Percentiles rank a stretch among this genome's conserved stretches.
These are phyloP conservation scores for Sesbania bispinosa DNA, from an alignment of 306 rosid species.

Conservation along the genomic window DNA sequence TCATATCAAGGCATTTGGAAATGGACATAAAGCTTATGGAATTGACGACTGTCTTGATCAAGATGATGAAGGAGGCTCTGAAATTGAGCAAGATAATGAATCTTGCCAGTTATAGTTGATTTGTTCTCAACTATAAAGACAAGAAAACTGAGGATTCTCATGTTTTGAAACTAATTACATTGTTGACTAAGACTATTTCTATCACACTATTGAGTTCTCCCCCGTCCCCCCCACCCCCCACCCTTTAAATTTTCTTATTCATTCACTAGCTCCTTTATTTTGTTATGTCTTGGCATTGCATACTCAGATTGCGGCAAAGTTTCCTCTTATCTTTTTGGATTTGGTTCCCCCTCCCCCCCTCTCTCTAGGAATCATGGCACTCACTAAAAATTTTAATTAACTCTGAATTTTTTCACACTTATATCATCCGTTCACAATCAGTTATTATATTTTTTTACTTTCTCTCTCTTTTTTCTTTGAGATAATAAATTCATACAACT, in stretches of 20 bases:
- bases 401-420: too few species aligned
- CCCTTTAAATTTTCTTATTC: not conserved
- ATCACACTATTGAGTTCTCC: too few species aligned
- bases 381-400: too few species aligned
- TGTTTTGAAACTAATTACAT: constrained; percentile 22
- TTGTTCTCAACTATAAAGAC: constrained; percentile 11
- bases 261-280: not conserved
- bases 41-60: constrained; percentile 57
- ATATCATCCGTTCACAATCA: too few species aligned
- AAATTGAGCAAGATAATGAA: constrained; percentile 58
- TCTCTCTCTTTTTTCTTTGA: too few species aligned
- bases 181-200: constrained; percentile 28
- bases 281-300: constrained; percentile 17
- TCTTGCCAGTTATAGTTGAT: constrained; percentile 31
- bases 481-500: too few species aligned
- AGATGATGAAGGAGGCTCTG: constrained; percentile 60
- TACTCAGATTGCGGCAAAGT: not conserved
- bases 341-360: not conserved
- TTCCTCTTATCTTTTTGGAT: not conserved
- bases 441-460: too few species aligned
- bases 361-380: not conserved
- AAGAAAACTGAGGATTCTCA: constrained; percentile 5
- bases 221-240: not conserved
- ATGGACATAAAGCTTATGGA: constrained; percentile 71
- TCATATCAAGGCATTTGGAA: constrained; percentile 87